Percentiles rank a stretch among this genome's conserved stretches.
Conservation (phyloP, 164 flowering plant species). For the Tetrastigma voinierianum region DNA sequence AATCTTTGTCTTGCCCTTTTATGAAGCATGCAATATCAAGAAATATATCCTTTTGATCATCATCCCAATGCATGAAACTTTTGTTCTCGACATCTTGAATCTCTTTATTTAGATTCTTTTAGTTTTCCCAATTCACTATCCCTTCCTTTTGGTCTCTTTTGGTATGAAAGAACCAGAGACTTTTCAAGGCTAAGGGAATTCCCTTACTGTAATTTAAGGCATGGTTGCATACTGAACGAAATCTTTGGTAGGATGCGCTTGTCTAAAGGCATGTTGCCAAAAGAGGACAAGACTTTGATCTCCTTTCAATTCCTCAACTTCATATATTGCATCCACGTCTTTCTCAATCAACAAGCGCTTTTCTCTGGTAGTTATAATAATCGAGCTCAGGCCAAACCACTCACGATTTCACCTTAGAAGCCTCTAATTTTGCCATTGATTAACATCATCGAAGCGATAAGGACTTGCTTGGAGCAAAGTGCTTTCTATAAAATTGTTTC, state of each 20-base stretch:
- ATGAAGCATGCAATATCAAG: conserved; percentile 1
- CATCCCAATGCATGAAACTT: neutral
- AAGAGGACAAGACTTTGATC: neutral
- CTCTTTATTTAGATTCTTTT: neutral
- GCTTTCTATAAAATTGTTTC: neutral
- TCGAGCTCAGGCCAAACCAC: neutral
- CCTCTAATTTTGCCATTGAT: neutral
- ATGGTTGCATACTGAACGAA: neutral
- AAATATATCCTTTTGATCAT: neutral
- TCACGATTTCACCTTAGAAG: neutral
- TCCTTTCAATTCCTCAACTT: neutral
- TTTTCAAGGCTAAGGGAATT: neutral
- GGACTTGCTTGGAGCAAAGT: neutral
- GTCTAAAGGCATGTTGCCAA: neutral
- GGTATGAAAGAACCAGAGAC: neutral
- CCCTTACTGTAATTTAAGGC: neutral
- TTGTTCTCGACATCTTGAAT: neutral
- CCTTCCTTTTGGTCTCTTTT: neutral
- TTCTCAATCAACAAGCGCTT: neutral
- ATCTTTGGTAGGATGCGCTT: neutral
- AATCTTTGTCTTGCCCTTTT: conserved; percentile 3
- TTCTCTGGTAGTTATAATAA: neutral
- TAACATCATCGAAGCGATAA: conserved; percentile 12
- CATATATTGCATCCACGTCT: neutral
- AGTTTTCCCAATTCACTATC: neutral